phyloP scores from a whole-genome alignment of 2,329 filamentous ascomycete species.

The Aspergillus sp. region DNA sequence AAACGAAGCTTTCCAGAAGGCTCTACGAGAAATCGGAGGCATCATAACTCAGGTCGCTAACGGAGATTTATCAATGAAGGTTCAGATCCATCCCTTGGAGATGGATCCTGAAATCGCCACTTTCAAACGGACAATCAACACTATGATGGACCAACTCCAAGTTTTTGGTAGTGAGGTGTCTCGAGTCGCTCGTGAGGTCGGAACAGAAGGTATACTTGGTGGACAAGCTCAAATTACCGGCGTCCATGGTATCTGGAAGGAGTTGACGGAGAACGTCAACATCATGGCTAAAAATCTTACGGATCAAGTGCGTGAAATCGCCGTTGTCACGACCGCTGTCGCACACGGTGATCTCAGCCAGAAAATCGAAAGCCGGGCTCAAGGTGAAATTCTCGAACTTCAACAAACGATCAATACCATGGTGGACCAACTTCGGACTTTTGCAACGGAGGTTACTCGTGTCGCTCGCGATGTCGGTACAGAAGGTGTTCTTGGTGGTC shows the following conservation, averaged over 20 bases:
- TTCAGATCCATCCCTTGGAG: conserved; percentile 90
- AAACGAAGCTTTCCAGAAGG: conserved; percentile 98
- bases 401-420: conserved; percentile 88
- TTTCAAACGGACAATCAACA: conserved; percentile 98
- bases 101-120: conserved; percentile 98
- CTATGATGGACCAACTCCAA: conserved; percentile 97
- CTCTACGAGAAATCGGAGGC: conserved; percentile 90
- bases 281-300: conserved; percentile 82
- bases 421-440: conserved; percentile 81
- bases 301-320: conserved; percentile 82
- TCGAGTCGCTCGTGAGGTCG: conserved; percentile 89
- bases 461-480: conserved; percentile 82
- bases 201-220: conserved; percentile 89
- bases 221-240: conserved; percentile 92
- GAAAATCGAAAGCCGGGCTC: conserved; percentile 78
- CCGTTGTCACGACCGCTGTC: conserved; percentile 79
- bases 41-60: conserved; percentile 96
- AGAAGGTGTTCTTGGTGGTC: conserved; percentile 77
- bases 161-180: conserved; percentile 97
- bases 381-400: conserved; percentile 77
- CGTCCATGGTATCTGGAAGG: conserved; percentile 96
- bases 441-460: conserved; percentile 79
- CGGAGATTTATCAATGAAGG: conserved; percentile 94
- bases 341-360: conserved; percentile 80
- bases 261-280: conserved; percentile 87